Conservation (phyloP, 441 rosid genomes). For the Bruguiera hainesii region DNA sequence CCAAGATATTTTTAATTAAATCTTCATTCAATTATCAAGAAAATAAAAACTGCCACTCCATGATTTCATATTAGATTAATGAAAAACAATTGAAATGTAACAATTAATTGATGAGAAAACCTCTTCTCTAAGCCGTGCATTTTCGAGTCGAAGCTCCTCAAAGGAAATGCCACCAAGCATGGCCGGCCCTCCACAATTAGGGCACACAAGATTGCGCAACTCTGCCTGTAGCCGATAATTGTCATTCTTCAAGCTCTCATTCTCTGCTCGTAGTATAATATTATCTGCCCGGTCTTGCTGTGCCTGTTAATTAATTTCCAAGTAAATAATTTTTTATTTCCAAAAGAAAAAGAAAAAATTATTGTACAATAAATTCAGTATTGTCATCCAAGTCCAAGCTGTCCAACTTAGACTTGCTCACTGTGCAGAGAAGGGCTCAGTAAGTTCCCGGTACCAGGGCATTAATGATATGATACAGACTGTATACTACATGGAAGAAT, state of each 20-base stretch:
- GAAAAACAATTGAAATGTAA: background rate
- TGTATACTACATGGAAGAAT: slow-evolving; percentile 6
- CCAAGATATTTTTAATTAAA: background rate
- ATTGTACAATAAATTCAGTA: background rate
- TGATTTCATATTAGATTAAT: background rate
- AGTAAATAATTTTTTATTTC: too few species aligned
- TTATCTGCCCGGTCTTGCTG: slow-evolving; percentile 88
- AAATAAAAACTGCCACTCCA: background rate
- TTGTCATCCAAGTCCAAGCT: slow-evolving; percentile 5
- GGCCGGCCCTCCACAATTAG: slow-evolving; percentile 75
- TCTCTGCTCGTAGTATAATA: slow-evolving; percentile 69
- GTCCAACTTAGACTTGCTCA: background rate
- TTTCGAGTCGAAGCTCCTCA: slow-evolving; percentile 77
- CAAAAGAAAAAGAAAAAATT: background rate
- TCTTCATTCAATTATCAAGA: background rate
- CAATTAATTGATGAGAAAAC: slow-evolving; percentile 24
- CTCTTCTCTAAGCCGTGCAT: slow-evolving; percentile 86
- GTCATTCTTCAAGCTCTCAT: slow-evolving; percentile 66
- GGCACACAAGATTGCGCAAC: slow-evolving; percentile 62
- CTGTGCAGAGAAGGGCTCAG: slow-evolving; percentile 36
- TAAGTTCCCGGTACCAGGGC: slow-evolving; percentile 19
- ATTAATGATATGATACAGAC: slow-evolving; percentile 33
- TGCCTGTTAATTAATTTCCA: slow-evolving; percentile 40
- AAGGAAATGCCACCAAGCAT: slow-evolving; percentile 60
- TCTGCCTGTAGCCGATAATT: slow-evolving; percentile 71